phyloP scores from a whole-genome alignment of 331 rosid genomes.

The Stylosanthes scabra region DNA sequence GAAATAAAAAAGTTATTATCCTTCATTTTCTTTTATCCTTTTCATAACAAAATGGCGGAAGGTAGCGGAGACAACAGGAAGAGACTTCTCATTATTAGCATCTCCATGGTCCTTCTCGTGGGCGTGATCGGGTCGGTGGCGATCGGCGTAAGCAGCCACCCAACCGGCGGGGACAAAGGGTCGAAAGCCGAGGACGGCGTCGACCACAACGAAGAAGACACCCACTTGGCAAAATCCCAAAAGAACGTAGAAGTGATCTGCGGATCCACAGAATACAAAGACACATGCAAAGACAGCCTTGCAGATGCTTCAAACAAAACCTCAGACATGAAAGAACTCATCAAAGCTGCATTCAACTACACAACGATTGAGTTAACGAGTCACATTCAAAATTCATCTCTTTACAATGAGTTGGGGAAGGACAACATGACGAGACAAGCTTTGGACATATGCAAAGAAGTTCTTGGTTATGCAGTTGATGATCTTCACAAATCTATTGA shows the following conservation, averaged over 20 bases:
- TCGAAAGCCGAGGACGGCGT: background rate
- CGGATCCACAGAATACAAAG: conserved; percentile 60
- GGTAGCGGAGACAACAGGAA: background rate
- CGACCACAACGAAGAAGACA: no score
- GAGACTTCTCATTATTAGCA: conserved; percentile 25
- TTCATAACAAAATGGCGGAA: conserved; percentile 38
- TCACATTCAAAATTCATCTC: conserved; percentile 42
- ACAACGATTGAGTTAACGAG: conserved; percentile 35
- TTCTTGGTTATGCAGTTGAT: conserved; percentile 59
- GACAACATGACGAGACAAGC: conserved; percentile 64
- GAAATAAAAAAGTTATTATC: background rate
- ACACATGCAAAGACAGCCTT: conserved; percentile 55
- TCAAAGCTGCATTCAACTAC: conserved; percentile 48
- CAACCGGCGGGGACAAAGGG: background rate
- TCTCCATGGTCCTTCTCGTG: conserved; percentile 47
- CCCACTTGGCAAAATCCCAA: background rate
- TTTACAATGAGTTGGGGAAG: conserved; percentile 43
- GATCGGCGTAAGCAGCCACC: conserved; percentile 43
- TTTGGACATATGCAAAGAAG: conserved; percentile 59
- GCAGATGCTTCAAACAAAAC: conserved; percentile 1
- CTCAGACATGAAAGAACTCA: conserved; percentile 52
- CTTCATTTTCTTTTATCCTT: background rate
- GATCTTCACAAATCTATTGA: conserved; percentile 48
- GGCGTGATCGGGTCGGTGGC: conserved; percentile 55
- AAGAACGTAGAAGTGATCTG: conserved; percentile 54